Evolutionary conservation across 2,329 filamentous ascomycete genomes (phyloP).

Genomic region (Aspergillus ochraceoroseus): DNA sequence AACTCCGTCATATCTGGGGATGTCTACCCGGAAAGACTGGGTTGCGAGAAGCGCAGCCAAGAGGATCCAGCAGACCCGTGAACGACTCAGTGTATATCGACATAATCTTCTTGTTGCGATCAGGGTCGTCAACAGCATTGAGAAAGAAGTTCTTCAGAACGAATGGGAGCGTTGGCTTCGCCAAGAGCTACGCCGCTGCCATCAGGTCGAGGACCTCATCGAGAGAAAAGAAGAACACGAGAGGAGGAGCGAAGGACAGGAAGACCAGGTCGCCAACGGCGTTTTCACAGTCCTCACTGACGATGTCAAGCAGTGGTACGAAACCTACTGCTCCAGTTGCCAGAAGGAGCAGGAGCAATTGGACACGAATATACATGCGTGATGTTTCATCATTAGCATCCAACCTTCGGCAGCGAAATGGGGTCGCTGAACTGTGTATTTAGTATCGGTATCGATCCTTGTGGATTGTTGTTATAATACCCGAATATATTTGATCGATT

Average conservation of each 20-base stretch:
- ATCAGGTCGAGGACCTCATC: conserved; percentile 53
- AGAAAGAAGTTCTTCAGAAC: conserved; percentile 74
- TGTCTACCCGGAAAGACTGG: conserved; percentile 27
- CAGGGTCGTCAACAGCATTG: conserved; percentile 81
- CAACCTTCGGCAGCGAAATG: conserved; percentile 1
- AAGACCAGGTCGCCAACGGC: conserved; percentile 25
- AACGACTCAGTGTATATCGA: conserved; percentile 75
- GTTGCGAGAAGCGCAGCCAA: conserved; percentile 40
- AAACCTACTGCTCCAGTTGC: conserved; percentile 61
- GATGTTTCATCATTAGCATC: conserved; percentile 18
- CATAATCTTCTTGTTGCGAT: conserved; percentile 89
- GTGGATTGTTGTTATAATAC: conserved; percentile 29
- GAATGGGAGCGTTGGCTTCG: conserved; percentile 93
- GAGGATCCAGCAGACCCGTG: conserved; percentile 71
- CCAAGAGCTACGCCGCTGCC: conserved; percentile 72
- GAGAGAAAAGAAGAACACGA: conserved; percentile 23
- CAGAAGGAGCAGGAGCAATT: conserved; percentile 40
- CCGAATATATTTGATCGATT: conserved; percentile 23
- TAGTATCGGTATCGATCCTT: conserved; percentile 12
- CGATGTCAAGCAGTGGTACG: conserved; percentile 53
- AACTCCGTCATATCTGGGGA: conserved; percentile 28
- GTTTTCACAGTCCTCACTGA: conserved; percentile 37
- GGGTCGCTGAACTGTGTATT: conserved; percentile 5
- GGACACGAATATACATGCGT: conserved; percentile 21
- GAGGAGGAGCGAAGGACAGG: conserved; percentile 23